These are phyloP conservation scores for Canavalia ensiformis DNA, from an alignment of 306 rosid genomes.

Conservation along the genomic window DNA sequence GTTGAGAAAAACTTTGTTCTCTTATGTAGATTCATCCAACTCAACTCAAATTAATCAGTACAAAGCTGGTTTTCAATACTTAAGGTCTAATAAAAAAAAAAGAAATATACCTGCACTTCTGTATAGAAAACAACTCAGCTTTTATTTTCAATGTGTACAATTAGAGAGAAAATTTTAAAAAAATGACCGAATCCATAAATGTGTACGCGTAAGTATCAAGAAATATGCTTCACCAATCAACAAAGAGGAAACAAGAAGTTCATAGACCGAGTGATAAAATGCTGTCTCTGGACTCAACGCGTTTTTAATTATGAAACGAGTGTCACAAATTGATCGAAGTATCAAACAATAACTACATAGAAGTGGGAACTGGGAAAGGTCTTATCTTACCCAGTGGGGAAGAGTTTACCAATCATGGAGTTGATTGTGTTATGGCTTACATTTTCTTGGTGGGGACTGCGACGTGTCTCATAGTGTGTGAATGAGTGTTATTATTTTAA, in stretches of 20 bases:
- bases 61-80: no score
- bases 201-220: background rate
- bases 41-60: no score
- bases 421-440: constrained; percentile 25
- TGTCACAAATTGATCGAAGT: background rate
- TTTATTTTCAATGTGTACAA: background rate
- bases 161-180: no score
- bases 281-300: constrained; percentile 16
- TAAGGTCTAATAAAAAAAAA: background rate
- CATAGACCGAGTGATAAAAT: background rate
- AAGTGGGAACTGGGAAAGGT: constrained; percentile 38
- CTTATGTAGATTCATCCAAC: no score
- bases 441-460: constrained; percentile 5
- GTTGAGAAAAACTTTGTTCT: no score
- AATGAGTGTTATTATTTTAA: background rate
- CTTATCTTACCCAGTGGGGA: background rate
- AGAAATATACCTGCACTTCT: background rate
- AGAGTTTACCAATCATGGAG: constrained; percentile 15
- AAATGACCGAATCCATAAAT: background rate
- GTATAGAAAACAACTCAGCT: background rate
- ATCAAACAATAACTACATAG: background rate
- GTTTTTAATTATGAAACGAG: constrained; percentile 1
- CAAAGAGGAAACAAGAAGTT: background rate
- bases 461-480: constrained; percentile 18
- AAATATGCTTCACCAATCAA: background rate